phyloP scores from a whole-genome alignment of 768 basidiomycete species.

The Leucogyrophana mollusca region DNA sequence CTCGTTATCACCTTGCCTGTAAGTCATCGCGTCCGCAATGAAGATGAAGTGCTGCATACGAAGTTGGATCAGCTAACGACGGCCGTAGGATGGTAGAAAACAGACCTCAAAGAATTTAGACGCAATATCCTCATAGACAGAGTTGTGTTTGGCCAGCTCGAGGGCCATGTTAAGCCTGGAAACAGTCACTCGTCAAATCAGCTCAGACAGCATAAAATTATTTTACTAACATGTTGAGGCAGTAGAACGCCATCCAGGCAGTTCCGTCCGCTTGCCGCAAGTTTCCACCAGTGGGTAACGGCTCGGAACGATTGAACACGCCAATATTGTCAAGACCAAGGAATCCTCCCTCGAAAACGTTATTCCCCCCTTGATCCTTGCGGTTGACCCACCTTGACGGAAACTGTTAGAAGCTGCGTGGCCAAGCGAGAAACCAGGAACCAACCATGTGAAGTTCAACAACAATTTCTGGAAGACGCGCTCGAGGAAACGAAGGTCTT shows the following conservation, averaged over 20 bases:
- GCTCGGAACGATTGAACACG: constrained; percentile 96
- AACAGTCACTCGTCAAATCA: constrained; percentile 5
- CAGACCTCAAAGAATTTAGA: constrained; percentile 98
- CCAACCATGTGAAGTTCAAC: constrained; percentile 93
- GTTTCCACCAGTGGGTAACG: constrained; percentile 89
- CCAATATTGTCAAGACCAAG: constrained; percentile 98
- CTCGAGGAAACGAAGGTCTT: constrained; percentile 91
- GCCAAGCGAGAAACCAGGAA: neutral
- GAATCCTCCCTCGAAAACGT: constrained; percentile 98
- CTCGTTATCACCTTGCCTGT: constrained; percentile 73
- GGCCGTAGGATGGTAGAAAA: no score
- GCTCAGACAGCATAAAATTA: neutral
- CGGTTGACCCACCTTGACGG: constrained; percentile 90
- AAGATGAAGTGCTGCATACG: constrained; percentile 86
- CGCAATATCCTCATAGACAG: constrained; percentile 98
- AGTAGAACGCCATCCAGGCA: constrained; percentile 99
- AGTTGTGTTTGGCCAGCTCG: constrained; percentile 96
- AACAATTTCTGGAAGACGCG: constrained; percentile 97
- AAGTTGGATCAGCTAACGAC: no score
- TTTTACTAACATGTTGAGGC: constrained; percentile 79
- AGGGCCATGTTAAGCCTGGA: constrained; percentile 92
- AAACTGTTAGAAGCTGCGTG: constrained; percentile 2
- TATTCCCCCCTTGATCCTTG: constrained; percentile 92
- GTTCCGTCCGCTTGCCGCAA: constrained; percentile 98
- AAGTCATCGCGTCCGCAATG: constrained; percentile 99